These are phyloP conservation scores for Pseudogymnoascus sp. DNA, from an alignment of 2,329 filamentous ascomycete genomes.

Conservation along the genomic window DNA sequence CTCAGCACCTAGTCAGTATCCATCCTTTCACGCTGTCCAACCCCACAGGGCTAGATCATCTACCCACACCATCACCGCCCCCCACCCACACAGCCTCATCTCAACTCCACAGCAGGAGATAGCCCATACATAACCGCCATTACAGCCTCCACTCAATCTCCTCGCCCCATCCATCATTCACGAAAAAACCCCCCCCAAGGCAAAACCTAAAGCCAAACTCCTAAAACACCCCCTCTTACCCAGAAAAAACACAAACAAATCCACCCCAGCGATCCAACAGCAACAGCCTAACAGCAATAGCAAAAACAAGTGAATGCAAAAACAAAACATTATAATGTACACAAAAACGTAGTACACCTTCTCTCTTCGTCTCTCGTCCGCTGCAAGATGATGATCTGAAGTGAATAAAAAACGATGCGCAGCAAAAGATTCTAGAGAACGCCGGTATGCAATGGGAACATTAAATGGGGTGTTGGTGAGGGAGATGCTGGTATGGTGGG, in stretches of 20 bases:
- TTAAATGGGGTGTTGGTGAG: background rate
- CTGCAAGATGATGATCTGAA: background rate
- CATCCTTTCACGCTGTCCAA: background rate
- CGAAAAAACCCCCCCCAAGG: background rate
- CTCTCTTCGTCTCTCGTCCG: background rate
- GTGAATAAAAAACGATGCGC: background rate
- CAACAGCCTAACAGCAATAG: background rate
- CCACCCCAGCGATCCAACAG: background rate
- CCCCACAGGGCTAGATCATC: background rate
- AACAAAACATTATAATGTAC: constrained; percentile 4
- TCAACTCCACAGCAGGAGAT: background rate
- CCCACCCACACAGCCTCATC: too few relatives aligned
- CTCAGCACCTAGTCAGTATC: background rate
- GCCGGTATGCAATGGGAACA: constrained; percentile 5
- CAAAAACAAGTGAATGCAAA: background rate
- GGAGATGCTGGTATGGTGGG: background rate
- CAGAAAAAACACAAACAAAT: background rate
- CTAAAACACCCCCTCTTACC: background rate
- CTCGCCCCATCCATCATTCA: background rate
- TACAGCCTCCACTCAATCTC: background rate
- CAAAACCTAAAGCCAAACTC: background rate
- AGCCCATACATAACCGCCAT: background rate
- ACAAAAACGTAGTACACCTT: background rate
- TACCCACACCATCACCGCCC: background rate
- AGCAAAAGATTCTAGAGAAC: background rate